A percentile compares a stretch with the other conserved stretches of the same genome.
Evolutionary conservation across 2,329 filamentous ascomycete genomes (phyloP).

Genomic region (Aschersonia sp.): DNA sequence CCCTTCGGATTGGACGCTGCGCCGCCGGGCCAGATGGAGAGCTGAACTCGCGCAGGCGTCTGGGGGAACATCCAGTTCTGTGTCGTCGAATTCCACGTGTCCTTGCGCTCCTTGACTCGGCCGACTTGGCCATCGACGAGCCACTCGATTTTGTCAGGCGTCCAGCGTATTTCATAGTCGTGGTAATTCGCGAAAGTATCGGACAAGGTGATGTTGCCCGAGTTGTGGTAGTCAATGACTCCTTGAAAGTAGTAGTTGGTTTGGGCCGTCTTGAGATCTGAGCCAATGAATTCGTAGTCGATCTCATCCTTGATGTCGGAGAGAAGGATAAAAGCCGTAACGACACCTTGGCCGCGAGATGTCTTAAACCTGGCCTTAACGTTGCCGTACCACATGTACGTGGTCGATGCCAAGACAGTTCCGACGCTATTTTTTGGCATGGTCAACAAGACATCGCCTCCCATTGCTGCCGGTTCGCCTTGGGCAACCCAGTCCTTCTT

Average conservation of each 20-base stretch:
- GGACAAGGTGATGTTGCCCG: constrained; percentile 50
- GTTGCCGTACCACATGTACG: constrained; percentile 96
- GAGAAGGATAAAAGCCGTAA: constrained; percentile 94
- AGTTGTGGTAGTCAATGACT: constrained; percentile 71
- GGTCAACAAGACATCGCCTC: constrained; percentile 65
- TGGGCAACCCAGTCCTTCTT: constrained; percentile 80
- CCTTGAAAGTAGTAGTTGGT: constrained; percentile 98
- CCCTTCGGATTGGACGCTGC: constrained; percentile 63
- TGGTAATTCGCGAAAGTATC: constrained; percentile 71
- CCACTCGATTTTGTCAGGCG: constrained; percentile 75
- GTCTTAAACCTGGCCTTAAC: constrained; percentile 77
- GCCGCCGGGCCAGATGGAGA: constrained; percentile 94
- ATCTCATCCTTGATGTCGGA: constrained; percentile 97
- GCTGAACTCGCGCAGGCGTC: constrained; percentile 76
- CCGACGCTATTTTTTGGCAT: constrained; percentile 79
- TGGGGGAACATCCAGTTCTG: constrained; percentile 82
- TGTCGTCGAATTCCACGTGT: constrained; percentile 75
- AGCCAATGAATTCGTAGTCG: constrained; percentile 88
- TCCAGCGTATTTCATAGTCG: constrained; percentile 89
- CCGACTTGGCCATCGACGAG: constrained; percentile 66
- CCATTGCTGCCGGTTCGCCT: constrained; percentile 55
- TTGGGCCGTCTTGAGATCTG: constrained; percentile 62
- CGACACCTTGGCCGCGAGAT: constrained; percentile 70
- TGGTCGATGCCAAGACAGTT: constrained; percentile 68
- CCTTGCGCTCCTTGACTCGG: constrained; percentile 57